Percentiles rank a stretch among this genome's conserved stretches.
phyloP scores from a whole-genome alignment of 768 basidiomycete genomes.

The Naganishia friedmannii region DNA sequence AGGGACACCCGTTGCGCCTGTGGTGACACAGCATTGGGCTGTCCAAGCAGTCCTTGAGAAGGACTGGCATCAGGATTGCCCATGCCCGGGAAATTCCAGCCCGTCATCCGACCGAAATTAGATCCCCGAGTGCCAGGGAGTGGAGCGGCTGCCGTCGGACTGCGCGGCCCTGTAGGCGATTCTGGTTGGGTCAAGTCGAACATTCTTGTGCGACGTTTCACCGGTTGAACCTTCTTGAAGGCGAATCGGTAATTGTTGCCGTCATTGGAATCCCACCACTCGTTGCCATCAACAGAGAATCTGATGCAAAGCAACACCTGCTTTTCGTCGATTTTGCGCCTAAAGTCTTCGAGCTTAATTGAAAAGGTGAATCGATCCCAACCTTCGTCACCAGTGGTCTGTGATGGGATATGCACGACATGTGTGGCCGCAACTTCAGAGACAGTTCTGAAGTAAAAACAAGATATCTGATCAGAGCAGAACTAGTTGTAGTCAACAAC shows the following conservation, averaged over 20 bases:
- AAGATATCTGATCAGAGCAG: neutral
- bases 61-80: slow-evolving; percentile 19
- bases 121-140: slow-evolving; percentile 39
- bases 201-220: slow-evolving; percentile 4
- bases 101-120: slow-evolving; percentile 24
- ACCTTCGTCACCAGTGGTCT: slow-evolving; percentile 49
- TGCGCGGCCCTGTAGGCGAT: slow-evolving; percentile 29
- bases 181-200: slow-evolving; percentile 23
- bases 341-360: slow-evolving; percentile 52
- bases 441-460: slow-evolving; percentile 38
- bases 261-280: slow-evolving; percentile 52
- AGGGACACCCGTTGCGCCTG: neutral
- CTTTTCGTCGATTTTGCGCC: slow-evolving; percentile 48
- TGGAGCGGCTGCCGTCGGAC: slow-evolving; percentile 30
- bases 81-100: slow-evolving; percentile 33
- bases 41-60: slow-evolving; percentile 15
- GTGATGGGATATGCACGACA: slow-evolving; percentile 45
- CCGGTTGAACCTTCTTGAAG: slow-evolving; percentile 42
- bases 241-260: slow-evolving; percentile 50
- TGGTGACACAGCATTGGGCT: slow-evolving; percentile 16
- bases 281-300: slow-evolving; percentile 47
- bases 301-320: slow-evolving; percentile 49
- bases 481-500: neutral
- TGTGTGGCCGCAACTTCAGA: slow-evolving; percentile 49
- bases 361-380: slow-evolving; percentile 51